Conservation (phyloP, 2,329 filamentous ascomycete species). For the Sporothrix pallida region DNA sequence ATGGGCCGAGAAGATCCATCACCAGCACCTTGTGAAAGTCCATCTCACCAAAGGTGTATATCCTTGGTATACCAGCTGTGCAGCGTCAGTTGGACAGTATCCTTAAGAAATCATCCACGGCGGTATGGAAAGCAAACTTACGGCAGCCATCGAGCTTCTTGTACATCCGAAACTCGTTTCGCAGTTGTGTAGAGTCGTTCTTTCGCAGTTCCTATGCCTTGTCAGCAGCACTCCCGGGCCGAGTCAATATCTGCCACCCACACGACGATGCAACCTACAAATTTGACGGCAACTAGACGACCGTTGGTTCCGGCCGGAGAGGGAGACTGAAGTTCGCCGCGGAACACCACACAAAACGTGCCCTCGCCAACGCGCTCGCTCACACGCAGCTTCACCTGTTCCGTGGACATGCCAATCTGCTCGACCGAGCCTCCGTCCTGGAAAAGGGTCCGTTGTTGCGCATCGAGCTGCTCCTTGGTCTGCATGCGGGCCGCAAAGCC, state of each 20-base stretch:
- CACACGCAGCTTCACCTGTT: constrained; percentile 34
- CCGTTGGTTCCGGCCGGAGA: too few species aligned
- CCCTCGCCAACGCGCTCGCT: constrained; percentile 36
- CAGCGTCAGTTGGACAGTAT: neutral
- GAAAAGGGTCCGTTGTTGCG: constrained; percentile 58
- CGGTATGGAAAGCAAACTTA: constrained; percentile 10
- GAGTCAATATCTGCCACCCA: too few species aligned
- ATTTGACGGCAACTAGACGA: constrained; percentile 33
- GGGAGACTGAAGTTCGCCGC: constrained; percentile 27
- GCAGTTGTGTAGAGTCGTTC: constrained; percentile 38
- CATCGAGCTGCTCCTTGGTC: constrained; percentile 83
- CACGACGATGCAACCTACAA: constrained; percentile 31
- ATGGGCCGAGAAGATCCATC: constrained; percentile 39
- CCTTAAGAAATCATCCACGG: neutral
- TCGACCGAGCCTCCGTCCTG: constrained; percentile 30
- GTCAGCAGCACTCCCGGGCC: neutral
- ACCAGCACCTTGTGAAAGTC: constrained; percentile 38
- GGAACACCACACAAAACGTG: constrained; percentile 39
- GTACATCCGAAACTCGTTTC: constrained; percentile 39
- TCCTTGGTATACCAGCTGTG: constrained; percentile 36
- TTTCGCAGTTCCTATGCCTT: constrained; percentile 34
- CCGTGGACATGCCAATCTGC: constrained; percentile 24
- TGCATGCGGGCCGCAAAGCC: constrained; percentile 57
- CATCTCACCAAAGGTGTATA: constrained; percentile 37
- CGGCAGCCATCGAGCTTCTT: constrained; percentile 33